Conservation (phyloP, 305 asterid species). For the Plantago lanceolata region DNA sequence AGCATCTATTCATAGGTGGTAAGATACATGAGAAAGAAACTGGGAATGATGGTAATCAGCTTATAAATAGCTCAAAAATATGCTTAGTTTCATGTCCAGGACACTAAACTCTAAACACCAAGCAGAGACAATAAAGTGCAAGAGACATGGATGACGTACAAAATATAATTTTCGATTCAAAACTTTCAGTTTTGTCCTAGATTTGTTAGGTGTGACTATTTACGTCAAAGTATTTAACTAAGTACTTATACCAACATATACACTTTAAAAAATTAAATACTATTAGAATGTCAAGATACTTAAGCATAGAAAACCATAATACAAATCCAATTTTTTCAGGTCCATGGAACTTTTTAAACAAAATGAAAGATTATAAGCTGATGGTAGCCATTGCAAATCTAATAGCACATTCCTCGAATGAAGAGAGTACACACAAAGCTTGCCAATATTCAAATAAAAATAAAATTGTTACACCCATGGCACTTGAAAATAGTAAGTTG, state of each 20-base stretch:
- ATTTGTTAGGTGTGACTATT: no score
- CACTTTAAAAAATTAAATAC: neutral
- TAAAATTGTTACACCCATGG: neutral
- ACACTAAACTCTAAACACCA: no score
- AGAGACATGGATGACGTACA: no score
- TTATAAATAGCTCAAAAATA: no score
- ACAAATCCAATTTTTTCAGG: neutral
- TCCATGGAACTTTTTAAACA: neutral
- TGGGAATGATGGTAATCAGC: no score
- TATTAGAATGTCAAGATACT: neutral
- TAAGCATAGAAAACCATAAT: neutral
- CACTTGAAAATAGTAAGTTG: constrained; percentile 20
- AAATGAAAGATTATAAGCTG: neutral
- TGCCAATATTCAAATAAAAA: neutral
- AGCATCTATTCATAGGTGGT: no score
- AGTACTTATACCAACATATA: neutral
- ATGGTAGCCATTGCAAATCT: neutral
- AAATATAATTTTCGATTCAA: no score
- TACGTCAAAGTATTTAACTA: no score
- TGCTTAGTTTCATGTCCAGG: no score
- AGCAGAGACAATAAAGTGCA: no score
- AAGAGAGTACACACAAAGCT: neutral
- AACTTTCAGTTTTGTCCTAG: no score
- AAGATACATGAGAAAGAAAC: no score
- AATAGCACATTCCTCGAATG: neutral